Percentiles rank a stretch among this genome's conserved stretches.
Conservation (phyloP, 176 grass and related monocot genomes). For the Miscanthus lutarioriparius region DNA sequence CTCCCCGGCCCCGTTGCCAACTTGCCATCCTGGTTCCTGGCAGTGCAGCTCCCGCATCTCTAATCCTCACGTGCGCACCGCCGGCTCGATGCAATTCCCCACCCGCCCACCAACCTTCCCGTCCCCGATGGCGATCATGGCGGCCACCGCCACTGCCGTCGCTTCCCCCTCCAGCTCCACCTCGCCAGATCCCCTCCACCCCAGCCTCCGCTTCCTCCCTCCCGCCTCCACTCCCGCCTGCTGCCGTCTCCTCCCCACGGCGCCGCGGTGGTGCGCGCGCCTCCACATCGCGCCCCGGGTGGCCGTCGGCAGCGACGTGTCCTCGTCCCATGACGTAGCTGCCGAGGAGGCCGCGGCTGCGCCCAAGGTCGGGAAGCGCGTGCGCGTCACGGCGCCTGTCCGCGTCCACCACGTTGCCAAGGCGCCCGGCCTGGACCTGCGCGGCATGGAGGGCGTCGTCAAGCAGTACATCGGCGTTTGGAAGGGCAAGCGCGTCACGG, state of each 20-base stretch:
- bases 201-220: constrained; percentile 13
- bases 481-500: constrained; percentile 83
- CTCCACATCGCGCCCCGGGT: constrained; percentile 50
- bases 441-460: constrained; percentile 77
- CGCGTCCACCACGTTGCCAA: constrained; percentile 79
- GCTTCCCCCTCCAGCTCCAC: constrained; percentile 33
- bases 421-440: constrained; percentile 75
- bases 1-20: no score
- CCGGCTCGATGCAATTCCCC: constrained; percentile 58
- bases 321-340: constrained; percentile 28
- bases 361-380: constrained; percentile 72
- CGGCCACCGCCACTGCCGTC: constrained; percentile 39
- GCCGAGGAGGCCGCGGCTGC: constrained; percentile 58
- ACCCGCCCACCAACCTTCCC: constrained; percentile 30
- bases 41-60: neutral
- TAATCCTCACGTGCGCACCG: constrained; percentile 43
- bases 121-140: constrained; percentile 37
- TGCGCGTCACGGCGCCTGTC: constrained; percentile 70
- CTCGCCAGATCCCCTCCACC: constrained; percentile 8
- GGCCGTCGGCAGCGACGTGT: constrained; percentile 53
- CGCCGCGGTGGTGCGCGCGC: constrained; percentile 19
- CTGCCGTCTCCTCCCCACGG: constrained; percentile 2
- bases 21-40: neutral
- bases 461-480: constrained; percentile 76
- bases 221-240: constrained; percentile 9